Percentiles rank a stretch among this genome's conserved stretches.
Conservation (phyloP, 2,329 filamentous ascomycete species). For the Cryphonectria carpinicola region DNA sequence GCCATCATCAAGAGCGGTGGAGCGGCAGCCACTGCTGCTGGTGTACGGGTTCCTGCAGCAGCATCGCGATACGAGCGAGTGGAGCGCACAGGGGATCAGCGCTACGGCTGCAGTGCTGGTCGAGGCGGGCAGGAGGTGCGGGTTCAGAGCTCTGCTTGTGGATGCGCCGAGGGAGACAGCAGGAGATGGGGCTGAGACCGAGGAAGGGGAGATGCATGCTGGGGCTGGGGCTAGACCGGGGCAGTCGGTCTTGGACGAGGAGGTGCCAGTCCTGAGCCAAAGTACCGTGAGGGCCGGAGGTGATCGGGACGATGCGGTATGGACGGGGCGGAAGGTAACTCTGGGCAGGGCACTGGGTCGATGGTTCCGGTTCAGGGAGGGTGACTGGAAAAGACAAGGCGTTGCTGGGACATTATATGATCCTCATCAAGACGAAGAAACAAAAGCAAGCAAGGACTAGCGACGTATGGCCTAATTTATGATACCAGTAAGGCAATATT, state of each 20-base stretch:
- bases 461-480: background rate
- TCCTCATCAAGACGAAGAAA: background rate
- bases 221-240: constrained; percentile 31
- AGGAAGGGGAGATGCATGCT: constrained; percentile 27
- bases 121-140: constrained; percentile 57
- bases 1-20: background rate
- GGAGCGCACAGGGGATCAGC: constrained; percentile 74
- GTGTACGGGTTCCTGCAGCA: constrained; percentile 68
- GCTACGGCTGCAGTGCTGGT: constrained; percentile 65
- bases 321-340: constrained; percentile 62
- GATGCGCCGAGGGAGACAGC: constrained; percentile 45
- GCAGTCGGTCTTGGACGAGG: constrained; percentile 45
- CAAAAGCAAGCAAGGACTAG: background rate
- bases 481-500: constrained; percentile 1
- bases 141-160: constrained; percentile 50
- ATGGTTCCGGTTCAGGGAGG: constrained; percentile 64
- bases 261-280: constrained; percentile 66
- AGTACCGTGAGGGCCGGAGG: constrained; percentile 48
- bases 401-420: background rate
- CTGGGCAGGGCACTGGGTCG: constrained; percentile 61
- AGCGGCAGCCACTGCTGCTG: constrained; percentile 52
- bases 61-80: constrained; percentile 71
- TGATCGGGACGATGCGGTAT: constrained; percentile 53
- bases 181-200: constrained; percentile 17
- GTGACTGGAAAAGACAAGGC: constrained; percentile 39